Evolutionary conservation across 768 basidiomycete species (phyloP).

Genomic region (Leccinum subtestaceum): DNA sequence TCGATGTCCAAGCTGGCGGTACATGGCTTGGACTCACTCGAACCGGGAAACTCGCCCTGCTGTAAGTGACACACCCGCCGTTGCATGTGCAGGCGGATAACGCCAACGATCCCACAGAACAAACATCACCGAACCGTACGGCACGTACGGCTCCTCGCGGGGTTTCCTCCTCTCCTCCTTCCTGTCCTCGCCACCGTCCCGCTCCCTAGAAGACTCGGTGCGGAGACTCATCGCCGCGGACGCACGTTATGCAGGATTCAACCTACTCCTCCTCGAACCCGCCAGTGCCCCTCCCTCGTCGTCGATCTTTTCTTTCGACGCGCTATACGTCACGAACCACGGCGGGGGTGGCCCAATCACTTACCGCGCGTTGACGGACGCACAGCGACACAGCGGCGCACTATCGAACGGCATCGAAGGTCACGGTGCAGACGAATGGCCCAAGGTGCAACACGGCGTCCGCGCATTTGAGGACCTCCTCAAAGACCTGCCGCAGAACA

Average conservation of each 20-base stretch:
- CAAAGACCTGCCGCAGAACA: slow-evolving; percentile 32
- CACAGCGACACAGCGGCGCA: slow-evolving; percentile 52
- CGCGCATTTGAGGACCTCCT: slow-evolving; percentile 45
- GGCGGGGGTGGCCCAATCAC: slow-evolving; percentile 64
- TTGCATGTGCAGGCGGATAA: not conserved
- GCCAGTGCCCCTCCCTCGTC: slow-evolving; percentile 18
- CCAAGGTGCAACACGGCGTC: slow-evolving; percentile 65
- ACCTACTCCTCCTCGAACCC: slow-evolving; percentile 62
- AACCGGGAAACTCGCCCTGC: slow-evolving; percentile 62
- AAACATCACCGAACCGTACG: slow-evolving; percentile 74
- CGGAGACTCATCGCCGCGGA: slow-evolving; percentile 45
- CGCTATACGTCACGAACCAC: slow-evolving; percentile 62
- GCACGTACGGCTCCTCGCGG: slow-evolving; percentile 54
- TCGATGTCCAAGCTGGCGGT: slow-evolving; percentile 70
- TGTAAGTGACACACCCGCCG: slow-evolving; percentile 46
- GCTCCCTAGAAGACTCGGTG: slow-evolving; percentile 48
- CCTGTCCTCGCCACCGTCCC: slow-evolving; percentile 50
- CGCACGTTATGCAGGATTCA: slow-evolving; percentile 74
- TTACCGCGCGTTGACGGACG: slow-evolving; percentile 47
- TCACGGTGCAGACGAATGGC: slow-evolving; percentile 61
- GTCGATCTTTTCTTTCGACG: slow-evolving; percentile 43
- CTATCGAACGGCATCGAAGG: slow-evolving; percentile 78
- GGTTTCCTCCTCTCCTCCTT: slow-evolving; percentile 69
- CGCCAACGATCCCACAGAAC: slow-evolving; percentile 47
- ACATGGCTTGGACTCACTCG: slow-evolving; percentile 79